A percentile compares a stretch with the other conserved stretches of the same genome.
Evolutionary conservation across 1,284 basidiomycete genomes (phyloP).

Genomic region (Sanghuangporus weigelae): DNA sequence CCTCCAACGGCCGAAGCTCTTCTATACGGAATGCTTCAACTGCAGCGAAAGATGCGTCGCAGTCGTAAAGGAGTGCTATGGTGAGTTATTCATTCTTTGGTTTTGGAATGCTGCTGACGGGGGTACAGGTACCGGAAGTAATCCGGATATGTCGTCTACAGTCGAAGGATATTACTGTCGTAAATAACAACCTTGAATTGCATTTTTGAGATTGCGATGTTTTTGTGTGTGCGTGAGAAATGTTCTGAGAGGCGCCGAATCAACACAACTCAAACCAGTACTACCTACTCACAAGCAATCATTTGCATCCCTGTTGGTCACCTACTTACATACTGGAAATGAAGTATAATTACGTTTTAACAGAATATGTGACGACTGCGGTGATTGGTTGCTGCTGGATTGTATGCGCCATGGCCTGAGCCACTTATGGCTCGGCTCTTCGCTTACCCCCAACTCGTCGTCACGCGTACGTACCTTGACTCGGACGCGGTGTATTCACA

Average conservation of each 20-base stretch:
- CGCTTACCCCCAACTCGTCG: no score
- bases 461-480: no score
- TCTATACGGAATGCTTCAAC: conserved; percentile 90
- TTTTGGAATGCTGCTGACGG: not conserved
- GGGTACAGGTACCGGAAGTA: conserved; percentile 9
- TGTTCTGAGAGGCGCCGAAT: not conserved
- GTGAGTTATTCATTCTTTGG: conserved; percentile 43
- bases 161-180: not conserved
- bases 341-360: no score
- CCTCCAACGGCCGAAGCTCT: conserved; percentile 93
- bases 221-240: not conserved
- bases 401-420: no score
- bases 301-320: no score
- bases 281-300: not conserved
- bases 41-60: conserved; percentile 96
- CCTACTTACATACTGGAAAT: no score
- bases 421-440: no score
- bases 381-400: no score
- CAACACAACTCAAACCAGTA: not conserved
- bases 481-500: no score
- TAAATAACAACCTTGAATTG: not conserved
- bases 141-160: not conserved
- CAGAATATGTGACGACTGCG: no score
- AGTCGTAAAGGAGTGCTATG: conserved; percentile 88
- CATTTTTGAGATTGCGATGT: not conserved